Base-by-base conservation (phyloP, 2,329 filamentous ascomycete genomes). In the Sporothrix brasiliensis region DNA sequence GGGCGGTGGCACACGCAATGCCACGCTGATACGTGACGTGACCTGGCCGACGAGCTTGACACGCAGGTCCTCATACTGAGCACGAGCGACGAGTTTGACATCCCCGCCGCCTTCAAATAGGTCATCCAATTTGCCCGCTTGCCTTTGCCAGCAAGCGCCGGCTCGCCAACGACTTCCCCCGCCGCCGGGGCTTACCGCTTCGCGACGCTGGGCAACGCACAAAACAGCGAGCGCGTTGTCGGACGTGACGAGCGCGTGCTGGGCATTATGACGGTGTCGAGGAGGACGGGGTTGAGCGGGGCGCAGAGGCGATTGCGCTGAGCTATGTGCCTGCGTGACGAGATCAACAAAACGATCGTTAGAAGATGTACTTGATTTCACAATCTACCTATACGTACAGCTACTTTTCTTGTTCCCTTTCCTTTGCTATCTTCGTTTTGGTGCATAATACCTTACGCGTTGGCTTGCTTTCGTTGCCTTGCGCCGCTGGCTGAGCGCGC, bases 71-170 rank as follows among this genome's bases (percentile, higher is more conserved):
- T 77, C 13, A 66, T 73, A n/a, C 67, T 76, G 14, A 66, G 69
- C 13, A 61, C 73, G 7, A 77, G 77, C 68, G 77, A 78, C 67
- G 74, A 76, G 39, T 76, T 72, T 54, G 76, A 76, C 6, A 72
- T 78, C n/a, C 76, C 77, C 5, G 74, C 77, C 2, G 71, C 75
- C 16, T 78, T 76, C 72, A 78, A 78, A 68, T 77, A 78, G 69
- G 77, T 27, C 53, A 56, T 56, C 53, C 34, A 56, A 27, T 56
- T 56, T 16, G 53, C 53, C 2, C 76, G 2, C 72, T 78, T n/a
- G 77, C 74, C 0, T 78, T 76, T 63, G 73, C 76, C 6, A 73
- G 68, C 60, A 77, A 76, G 71, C 53, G 72, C 30, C 53, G 70
- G 13, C 71, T 78, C 7, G 76, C 77, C 11, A 78, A 78, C 71